These are phyloP conservation scores for Candida koratica DNA, from an alignment of 805 yeast genomes.

Conservation along the genomic window DNA sequence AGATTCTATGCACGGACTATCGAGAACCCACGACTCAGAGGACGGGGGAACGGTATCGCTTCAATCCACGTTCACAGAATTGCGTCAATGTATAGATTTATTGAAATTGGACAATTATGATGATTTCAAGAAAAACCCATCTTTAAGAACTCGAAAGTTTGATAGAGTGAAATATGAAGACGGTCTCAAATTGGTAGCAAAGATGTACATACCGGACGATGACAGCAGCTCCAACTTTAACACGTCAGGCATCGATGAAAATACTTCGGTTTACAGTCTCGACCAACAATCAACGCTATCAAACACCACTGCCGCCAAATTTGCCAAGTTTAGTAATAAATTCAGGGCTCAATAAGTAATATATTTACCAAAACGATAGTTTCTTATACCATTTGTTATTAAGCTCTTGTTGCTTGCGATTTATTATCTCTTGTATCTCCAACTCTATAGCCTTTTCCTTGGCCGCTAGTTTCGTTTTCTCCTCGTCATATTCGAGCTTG, in stretches of 20 bases:
- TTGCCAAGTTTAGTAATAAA: slow-evolving; percentile 30
- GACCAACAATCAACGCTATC: slow-evolving; percentile 23
- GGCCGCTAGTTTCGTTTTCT: slow-evolving; percentile 16
- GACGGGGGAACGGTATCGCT: slow-evolving; percentile 45
- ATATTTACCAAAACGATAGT: slow-evolving; percentile 3
- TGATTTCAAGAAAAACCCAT: slow-evolving; percentile 53
- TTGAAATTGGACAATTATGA: slow-evolving; percentile 61
- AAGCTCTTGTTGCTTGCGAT: slow-evolving; percentile 21
- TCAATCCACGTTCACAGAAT: slow-evolving; percentile 70
- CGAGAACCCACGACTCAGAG: slow-evolving; percentile 16
- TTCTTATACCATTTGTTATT: slow-evolving; percentile 14
- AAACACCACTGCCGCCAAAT: slow-evolving; percentile 26
- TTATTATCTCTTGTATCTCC: slow-evolving; percentile 27
- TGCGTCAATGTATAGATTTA: slow-evolving; percentile 75
- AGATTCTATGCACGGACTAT: slow-evolving; percentile 41
- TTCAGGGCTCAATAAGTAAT: slow-evolving; percentile 11
- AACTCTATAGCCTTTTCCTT: slow-evolving; percentile 21
- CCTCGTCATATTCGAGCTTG: slow-evolving; percentile 27
- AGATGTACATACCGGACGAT: slow-evolving; percentile 33
- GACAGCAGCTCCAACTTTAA: slow-evolving; percentile 12
- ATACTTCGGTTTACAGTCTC: slow-evolving; percentile 13
- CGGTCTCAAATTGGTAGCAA: slow-evolving; percentile 58
- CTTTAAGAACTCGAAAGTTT: slow-evolving; percentile 48
- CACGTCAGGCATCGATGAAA: slow-evolving; percentile 11
- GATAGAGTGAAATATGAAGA: slow-evolving; percentile 72